Base-by-base conservation (phyloP, 2,329 filamentous ascomycete species). In the Pseudogymnoascus sp. region DNA sequence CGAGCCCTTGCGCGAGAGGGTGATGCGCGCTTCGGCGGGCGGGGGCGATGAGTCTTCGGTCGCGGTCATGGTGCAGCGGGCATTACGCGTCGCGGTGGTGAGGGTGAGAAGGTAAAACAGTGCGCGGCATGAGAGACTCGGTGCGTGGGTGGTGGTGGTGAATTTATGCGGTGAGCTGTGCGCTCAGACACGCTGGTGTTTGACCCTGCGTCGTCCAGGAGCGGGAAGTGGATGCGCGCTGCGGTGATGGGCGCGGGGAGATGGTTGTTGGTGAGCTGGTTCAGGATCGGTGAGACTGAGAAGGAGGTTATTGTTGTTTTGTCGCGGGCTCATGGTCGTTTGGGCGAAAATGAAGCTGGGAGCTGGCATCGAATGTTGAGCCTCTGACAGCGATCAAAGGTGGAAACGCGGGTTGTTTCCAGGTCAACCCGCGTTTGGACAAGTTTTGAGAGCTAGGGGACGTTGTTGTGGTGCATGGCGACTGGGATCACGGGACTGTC, bases 1-100 rank as follows among this genome's bases (percentile, higher is more conserved):
- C 58, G 58, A 41, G 16, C 58, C 37, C 58, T 60, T 60, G 58
- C 58, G 58, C 58, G 33, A 52, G 45, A 52, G 45, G 26, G 45
- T 52, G 26, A 52, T 52, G 45, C 45, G 45, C 45, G 45, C 45
- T 12, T 31, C 26, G 26, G 45, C 45, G 26, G 45, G 45, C 26
- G 45, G 45, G 45, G 45, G 45, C n/a, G 45, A 52, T 33, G 45
- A 52, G n/a, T 52, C 45, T 52, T 52, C 45, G 26, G 45, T 52
- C 26, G 45, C 45, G 26, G 45, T 52, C 45, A 52, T 52, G n/a
- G 7, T 33, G 26, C 14, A 3, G 45, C 45, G 45, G 26, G 45
- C 45, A 52, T 52, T 52, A 52, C 45, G 45, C 26, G 45, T 52
- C 45, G 26, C 45, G 8, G 45, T 31, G 45, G 23, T 52, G 43